These are phyloP conservation scores for Penicillium sp. DNA, from an alignment of 2,329 filamentous ascomycete genomes.

Conservation along the genomic window DNA sequence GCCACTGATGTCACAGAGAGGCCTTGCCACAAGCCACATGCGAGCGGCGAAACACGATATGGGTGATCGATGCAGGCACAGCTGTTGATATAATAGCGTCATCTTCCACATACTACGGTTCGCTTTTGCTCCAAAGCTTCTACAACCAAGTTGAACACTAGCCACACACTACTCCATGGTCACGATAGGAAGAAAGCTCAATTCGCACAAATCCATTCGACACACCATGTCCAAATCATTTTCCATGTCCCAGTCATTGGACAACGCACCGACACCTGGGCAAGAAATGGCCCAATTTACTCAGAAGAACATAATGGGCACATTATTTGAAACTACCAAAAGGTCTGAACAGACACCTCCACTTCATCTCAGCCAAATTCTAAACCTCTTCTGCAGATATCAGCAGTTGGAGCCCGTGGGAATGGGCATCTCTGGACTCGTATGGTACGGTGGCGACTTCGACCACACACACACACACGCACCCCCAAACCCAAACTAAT, in stretches of 20 bases:
- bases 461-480: conserved; percentile 3
- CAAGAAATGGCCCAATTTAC: conserved; percentile 92
- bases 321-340: conserved; percentile 98
- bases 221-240: conserved; percentile 6
- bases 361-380: neutral
- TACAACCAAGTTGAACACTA: neutral
- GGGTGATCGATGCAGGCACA: neutral
- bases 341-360: conserved; percentile 60
- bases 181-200: neutral
- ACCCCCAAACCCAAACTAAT: neutral
- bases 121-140: neutral
- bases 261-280: conserved; percentile 6
- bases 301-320: conserved; percentile 97
- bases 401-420: conserved; percentile 95
- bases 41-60: neutral
- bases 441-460: conserved; percentile 68
- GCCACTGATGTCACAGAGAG: conserved; percentile 15
- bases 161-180: neutral
- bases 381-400: conserved; percentile 63
- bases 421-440: conserved; percentile 97
- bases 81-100: conserved; percentile 3
- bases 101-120: too few species aligned
- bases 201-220: neutral
- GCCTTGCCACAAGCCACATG: conserved; percentile 1
- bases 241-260: conserved; percentile 2